These are phyloP conservation scores for Hemisphaericaspora lyxosophila DNA, from an alignment of 1,139 yeast species.

Conservation along the genomic window DNA sequence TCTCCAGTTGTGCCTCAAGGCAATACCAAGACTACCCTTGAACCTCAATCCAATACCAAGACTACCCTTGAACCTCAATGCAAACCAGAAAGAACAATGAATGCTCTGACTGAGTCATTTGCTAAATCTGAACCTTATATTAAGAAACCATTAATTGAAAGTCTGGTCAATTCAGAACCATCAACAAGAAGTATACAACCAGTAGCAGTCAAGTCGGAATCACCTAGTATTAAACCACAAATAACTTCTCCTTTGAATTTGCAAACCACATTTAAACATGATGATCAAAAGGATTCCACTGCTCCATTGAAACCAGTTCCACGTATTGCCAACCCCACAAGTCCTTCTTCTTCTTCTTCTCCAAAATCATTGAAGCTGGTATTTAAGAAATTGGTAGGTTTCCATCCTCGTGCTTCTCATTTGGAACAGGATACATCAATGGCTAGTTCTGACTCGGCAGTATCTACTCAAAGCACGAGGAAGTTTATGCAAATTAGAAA, in stretches of 20 bases:
- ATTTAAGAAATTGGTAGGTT: slow-evolving; percentile 10
- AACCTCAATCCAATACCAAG: not conserved
- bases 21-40: not conserved
- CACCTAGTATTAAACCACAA: not conserved
- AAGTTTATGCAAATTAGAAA: not conserved
- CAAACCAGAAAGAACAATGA: not conserved
- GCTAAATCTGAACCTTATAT: not conserved
- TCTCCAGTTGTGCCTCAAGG: not conserved
- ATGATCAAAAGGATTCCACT: no score
- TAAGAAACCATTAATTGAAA: not conserved
- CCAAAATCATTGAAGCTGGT: slow-evolving; percentile 18
- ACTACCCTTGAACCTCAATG: not conserved
- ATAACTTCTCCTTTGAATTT: not conserved
- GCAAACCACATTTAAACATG: no score
- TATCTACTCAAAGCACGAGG: not conserved
- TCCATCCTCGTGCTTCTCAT: not conserved
- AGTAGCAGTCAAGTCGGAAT: no score
- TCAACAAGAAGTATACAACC: no score
- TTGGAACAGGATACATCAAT: not conserved
- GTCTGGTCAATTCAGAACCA: not conserved
- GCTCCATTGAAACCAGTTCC: no score
- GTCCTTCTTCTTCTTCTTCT: not conserved
- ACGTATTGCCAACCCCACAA: no score
- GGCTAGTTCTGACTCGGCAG: not conserved
- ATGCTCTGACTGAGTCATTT: not conserved